phyloP scores from a whole-genome alignment of 139 green algal genomes.

The Microglena sp. region DNA sequence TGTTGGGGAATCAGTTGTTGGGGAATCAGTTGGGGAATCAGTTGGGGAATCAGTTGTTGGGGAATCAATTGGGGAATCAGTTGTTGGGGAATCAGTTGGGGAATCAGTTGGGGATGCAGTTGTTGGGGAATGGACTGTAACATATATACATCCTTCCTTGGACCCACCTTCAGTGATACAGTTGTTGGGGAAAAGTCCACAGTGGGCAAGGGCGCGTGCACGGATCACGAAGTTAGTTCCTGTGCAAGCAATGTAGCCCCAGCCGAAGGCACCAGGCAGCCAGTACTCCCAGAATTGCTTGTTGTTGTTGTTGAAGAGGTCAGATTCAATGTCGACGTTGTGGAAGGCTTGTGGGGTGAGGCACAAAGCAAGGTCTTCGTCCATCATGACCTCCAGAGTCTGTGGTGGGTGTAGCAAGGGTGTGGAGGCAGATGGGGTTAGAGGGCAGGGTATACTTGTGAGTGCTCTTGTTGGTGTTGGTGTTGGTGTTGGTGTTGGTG shows the following conservation, averaged over 20 bases:
- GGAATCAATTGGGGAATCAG: too few relatives aligned
- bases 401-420: too few relatives aligned
- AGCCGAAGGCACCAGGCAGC: conserved; percentile 20
- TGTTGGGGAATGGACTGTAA: not conserved
- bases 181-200: conserved; percentile 49
- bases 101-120: not conserved
- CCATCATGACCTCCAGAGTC: conserved; percentile 28
- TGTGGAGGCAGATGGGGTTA: too few relatives aligned
- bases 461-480: too few relatives aligned
- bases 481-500: too few relatives aligned
- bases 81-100: too few relatives aligned
- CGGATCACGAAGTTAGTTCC: conserved; percentile 69
- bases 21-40: too few relatives aligned
- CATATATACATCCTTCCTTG: not conserved
- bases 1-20: too few relatives aligned
- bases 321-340: conserved; percentile 60
- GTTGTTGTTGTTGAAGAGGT: conserved; percentile 86
- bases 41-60: too few relatives aligned
- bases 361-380: conserved; percentile 20
- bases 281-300: conserved; percentile 55
- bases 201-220: conserved; percentile 34
- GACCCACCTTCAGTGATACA: conserved; percentile 5
- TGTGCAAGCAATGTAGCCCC: conserved; percentile 35
- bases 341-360: conserved; percentile 58
- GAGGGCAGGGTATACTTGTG: too few relatives aligned